A percentile compares a stretch with the other conserved stretches of the same genome.
These are phyloP conservation scores for Gaeumannomyces tritici DNA, from an alignment of 2,329 filamentous ascomycete genomes.

Conservation along the genomic window DNA sequence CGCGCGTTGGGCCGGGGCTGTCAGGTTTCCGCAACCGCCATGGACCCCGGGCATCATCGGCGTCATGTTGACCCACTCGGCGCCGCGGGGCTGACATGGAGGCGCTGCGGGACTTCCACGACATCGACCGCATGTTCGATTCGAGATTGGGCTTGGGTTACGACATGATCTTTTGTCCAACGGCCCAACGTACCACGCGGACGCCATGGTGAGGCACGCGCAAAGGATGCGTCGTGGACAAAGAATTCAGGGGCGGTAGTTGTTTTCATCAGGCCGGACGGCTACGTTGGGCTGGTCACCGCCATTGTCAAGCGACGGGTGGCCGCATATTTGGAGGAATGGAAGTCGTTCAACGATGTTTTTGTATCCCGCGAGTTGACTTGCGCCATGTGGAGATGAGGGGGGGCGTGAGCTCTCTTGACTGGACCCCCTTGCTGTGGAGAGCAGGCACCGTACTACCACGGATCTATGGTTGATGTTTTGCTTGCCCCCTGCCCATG, in stretches of 20 bases:
- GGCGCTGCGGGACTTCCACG: conserved; percentile 37
- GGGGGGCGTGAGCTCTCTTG: neutral
- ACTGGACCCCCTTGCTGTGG: too few species aligned
- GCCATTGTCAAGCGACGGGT: conserved; percentile 21
- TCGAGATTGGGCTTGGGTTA: conserved; percentile 43
- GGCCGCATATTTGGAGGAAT: conserved; percentile 12
- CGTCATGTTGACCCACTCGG: conserved; percentile 49
- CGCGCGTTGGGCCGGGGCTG: conserved; percentile 10
- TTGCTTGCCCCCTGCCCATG: too few species aligned
- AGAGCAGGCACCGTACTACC: too few species aligned
- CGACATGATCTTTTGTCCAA: conserved; percentile 46
- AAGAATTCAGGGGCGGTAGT: conserved; percentile 45
- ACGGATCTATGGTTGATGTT: too few species aligned
- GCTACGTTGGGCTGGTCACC: conserved; percentile 43
- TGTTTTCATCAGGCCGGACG: conserved; percentile 56
- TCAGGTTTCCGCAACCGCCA: conserved; percentile 21
- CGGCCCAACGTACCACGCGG: conserved; percentile 42
- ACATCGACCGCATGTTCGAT: conserved; percentile 36
- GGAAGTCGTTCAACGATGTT: conserved; percentile 14
- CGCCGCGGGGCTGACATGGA: conserved; percentile 37
- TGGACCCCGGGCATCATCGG: conserved; percentile 40
- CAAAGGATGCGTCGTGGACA: conserved; percentile 48
- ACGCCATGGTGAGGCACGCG: conserved; percentile 40
- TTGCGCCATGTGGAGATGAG: too few species aligned
- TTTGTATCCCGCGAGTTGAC: conserved; percentile 1